Evolutionary conservation across 2,329 filamentous ascomycete species (phyloP).

Genomic region (Trichoderma sp.): DNA sequence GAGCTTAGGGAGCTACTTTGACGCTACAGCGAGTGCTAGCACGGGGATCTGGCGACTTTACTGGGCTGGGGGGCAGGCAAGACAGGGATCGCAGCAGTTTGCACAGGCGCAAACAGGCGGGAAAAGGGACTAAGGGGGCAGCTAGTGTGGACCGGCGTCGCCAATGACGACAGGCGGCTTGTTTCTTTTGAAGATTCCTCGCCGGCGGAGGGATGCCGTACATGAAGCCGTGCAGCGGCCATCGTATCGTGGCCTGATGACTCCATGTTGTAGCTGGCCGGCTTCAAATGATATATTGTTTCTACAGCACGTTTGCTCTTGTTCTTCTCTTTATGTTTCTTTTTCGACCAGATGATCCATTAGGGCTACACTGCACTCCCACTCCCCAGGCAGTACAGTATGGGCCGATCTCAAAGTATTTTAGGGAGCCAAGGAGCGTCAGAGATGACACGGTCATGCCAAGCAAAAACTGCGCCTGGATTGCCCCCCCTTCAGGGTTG

Average conservation of each 20-base stretch:
- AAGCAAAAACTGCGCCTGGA: slow-evolving; percentile 1
- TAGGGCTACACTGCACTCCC: background rate
- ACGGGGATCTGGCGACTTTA: slow-evolving; percentile 4
- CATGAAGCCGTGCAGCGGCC: slow-evolving; percentile 5
- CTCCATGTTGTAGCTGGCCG: background rate
- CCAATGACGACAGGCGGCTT: slow-evolving; percentile 15
- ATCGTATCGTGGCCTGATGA: background rate
- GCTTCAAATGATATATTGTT: background rate
- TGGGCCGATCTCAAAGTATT: background rate
- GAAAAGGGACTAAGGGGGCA: slow-evolving; percentile 7
- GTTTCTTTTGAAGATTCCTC: background rate
- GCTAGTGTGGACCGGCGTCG: slow-evolving; percentile 7
- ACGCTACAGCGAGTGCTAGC: slow-evolving; percentile 2
- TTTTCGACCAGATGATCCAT: background rate
- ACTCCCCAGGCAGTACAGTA: background rate
- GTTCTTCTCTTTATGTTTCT: background rate
- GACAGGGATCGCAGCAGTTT: slow-evolving; percentile 8
- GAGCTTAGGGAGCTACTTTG: slow-evolving; percentile 11
- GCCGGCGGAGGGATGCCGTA: background rate
- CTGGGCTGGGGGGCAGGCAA: background rate
- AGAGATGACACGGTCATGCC: slow-evolving; percentile 9
- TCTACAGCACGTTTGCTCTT: background rate
- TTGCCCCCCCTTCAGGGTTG: background rate
- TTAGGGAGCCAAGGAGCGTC: background rate
- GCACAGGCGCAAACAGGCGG: slow-evolving; percentile 8